Percentiles rank a stretch among this genome's conserved stretches.
Evolutionary conservation across 108 stramenopile species (phyloP).

Genomic region (Skeletonema potamos): DNA sequence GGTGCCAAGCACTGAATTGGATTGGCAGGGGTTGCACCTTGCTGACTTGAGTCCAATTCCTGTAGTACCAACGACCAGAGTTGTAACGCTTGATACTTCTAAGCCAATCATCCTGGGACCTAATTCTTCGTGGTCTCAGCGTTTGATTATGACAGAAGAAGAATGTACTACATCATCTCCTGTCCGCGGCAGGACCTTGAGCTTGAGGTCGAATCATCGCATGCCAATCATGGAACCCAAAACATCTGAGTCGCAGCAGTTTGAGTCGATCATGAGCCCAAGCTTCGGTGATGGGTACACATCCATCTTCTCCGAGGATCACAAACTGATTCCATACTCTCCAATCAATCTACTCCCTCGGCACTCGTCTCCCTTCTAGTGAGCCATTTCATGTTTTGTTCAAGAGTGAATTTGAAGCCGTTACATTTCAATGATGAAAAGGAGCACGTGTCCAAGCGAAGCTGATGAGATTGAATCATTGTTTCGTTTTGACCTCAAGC

Average conservation of each 20-base stretch:
- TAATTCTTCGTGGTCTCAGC: neutral
- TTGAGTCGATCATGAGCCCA: neutral
- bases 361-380: neutral
- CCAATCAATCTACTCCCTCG: neutral
- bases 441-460: neutral
- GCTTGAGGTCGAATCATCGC: neutral
- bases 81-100: neutral
- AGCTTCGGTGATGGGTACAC: neutral
- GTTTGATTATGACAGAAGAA: neutral
- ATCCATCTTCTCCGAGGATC: neutral
- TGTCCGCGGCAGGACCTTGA: neutral
- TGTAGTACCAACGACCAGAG: neutral
- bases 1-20: neutral
- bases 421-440: neutral
- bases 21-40: neutral
- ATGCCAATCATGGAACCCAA: neutral
- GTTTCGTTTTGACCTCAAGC: too few species aligned
- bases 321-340: neutral
- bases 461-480: neutral
- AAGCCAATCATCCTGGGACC: neutral
- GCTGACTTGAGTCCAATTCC: neutral
- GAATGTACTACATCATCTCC: neutral
- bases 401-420: too few species aligned
- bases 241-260: neutral
- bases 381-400: neutral